phyloP scores from a whole-genome alignment of 768 basidiomycete genomes.

The Lentinula raphanica region DNA sequence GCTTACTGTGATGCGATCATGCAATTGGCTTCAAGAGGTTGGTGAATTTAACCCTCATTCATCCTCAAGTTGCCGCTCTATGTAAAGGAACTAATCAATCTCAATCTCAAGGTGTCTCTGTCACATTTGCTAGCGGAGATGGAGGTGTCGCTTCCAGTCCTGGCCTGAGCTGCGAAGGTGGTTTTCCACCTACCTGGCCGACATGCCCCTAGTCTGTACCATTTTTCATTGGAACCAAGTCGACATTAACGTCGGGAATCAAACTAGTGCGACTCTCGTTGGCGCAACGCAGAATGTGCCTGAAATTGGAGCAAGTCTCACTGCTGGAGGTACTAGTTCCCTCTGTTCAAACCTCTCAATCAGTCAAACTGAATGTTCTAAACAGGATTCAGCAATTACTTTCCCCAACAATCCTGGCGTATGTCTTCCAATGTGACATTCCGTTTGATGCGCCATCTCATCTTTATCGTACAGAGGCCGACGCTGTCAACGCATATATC shows the following conservation, averaged over 20 bases:
- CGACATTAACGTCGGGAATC: conserved; percentile 18
- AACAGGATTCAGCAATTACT: conserved; percentile 12
- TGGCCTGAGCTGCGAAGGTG: conserved; percentile 41
- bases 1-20: conserved; percentile 19
- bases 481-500: conserved; percentile 28
- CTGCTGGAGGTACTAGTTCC: conserved; percentile 14
- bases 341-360: not conserved
- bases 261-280: conserved; percentile 22
- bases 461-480: conserved; percentile 22
- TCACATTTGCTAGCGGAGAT: conserved; percentile 34
- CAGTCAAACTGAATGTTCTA: not conserved
- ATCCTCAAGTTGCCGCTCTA: no score
- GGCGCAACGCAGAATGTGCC: conserved; percentile 31
- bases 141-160: conserved; percentile 31
- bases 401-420: conserved; percentile 32
- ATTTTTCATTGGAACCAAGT: not conserved
- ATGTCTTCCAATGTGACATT: not conserved
- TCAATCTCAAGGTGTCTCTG: conserved; percentile 36
- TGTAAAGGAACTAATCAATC: not conserved
- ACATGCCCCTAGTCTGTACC: conserved; percentile 32
- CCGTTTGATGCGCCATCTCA: conserved; percentile 2
- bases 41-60: not conserved
- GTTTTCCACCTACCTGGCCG: conserved; percentile 34
- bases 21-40: conserved; percentile 2
- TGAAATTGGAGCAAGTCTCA: conserved; percentile 13